These are phyloP conservation scores for Nitzschia sp. DNA, from an alignment of 108 stramenopile species.

Conservation along the genomic window DNA sequence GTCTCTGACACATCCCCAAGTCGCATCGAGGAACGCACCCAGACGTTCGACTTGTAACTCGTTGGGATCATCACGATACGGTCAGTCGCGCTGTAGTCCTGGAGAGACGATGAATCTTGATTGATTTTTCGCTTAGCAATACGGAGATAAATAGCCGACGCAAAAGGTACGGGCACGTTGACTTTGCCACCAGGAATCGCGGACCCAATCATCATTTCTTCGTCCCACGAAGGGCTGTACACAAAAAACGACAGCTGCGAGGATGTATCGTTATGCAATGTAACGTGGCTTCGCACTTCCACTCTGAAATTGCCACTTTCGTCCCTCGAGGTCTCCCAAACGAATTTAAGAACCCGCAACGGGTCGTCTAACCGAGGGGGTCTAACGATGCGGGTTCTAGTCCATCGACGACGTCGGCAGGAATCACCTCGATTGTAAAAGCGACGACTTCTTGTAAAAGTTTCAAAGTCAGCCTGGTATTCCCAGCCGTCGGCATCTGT, in stretches of 20 bases:
- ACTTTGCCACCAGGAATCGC: slow-evolving; percentile 40
- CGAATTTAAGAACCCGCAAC: slow-evolving; percentile 39
- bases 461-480: slow-evolving; percentile 78
- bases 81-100: slow-evolving; percentile 43
- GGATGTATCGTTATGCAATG: slow-evolving; percentile 54
- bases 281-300: slow-evolving; percentile 57
- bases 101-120: slow-evolving; percentile 19
- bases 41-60: slow-evolving; percentile 49
- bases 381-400: slow-evolving; percentile 64
- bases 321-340: slow-evolving; percentile 57
- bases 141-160: slow-evolving; percentile 60
- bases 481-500: slow-evolving; percentile 86
- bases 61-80: slow-evolving; percentile 74
- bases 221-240: slow-evolving; percentile 57
- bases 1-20: slow-evolving; percentile 54
- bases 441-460: slow-evolving; percentile 53
- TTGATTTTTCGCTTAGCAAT: slow-evolving; percentile 45
- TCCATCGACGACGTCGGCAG: slow-evolving; percentile 76
- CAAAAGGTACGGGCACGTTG: slow-evolving; percentile 57
- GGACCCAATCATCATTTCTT: slow-evolving; percentile 49
- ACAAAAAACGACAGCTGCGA: slow-evolving; percentile 54
- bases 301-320: slow-evolving; percentile 53
- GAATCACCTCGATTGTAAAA: slow-evolving; percentile 64
- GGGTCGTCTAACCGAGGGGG: slow-evolving; percentile 44
- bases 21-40: slow-evolving; percentile 51